phyloP scores from a whole-genome alignment of 2,329 filamentous ascomycete species.

The Colletotrichum tamarilloi region DNA sequence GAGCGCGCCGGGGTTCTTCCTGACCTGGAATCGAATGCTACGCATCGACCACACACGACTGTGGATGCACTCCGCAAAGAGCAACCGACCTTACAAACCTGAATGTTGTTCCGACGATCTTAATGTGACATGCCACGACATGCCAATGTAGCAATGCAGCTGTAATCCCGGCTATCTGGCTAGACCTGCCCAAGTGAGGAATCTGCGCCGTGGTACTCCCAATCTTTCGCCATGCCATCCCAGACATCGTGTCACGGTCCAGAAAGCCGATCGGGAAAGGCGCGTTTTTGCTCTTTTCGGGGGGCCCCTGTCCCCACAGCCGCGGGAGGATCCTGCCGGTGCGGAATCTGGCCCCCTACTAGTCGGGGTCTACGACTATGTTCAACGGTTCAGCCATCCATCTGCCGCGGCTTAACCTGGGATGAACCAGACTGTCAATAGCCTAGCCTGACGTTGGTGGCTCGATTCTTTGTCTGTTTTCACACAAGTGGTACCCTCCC shows the following conservation, averaged over 20 bases:
- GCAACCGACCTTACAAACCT: conserved; percentile 9
- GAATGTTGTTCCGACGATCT: conserved; percentile 20
- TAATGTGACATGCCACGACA: conserved; percentile 23
- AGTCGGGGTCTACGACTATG: not conserved
- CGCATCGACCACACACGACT: not conserved
- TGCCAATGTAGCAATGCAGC: conserved; percentile 25
- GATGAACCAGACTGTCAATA: not conserved
- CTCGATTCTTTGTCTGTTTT: conserved; percentile 15
- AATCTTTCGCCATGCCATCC: conserved; percentile 7
- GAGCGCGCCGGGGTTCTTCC: conserved; percentile 16
- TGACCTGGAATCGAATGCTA: conserved; percentile 19
- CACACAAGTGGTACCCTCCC: not conserved
- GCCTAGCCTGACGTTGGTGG: conserved; percentile 1
- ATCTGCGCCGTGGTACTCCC: conserved; percentile 15
- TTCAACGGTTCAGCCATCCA: not conserved
- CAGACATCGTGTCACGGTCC: not conserved
- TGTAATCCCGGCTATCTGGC: conserved; percentile 17
- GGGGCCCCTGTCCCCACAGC: conserved; percentile 9
- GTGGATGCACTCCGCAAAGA: conserved; percentile 28
- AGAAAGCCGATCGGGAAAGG: conserved; percentile 22
- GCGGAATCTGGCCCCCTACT: conserved; percentile 16
- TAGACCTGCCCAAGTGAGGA: conserved; percentile 27
- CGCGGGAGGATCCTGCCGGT: conserved; percentile 27
- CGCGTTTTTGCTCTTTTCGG: not conserved
- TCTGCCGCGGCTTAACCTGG: conserved; percentile 9